These are phyloP conservation scores for Lunularia cruciata DNA, from an alignment of 225 moss, liverwort and hornwort species.

Conservation along the genomic window DNA sequence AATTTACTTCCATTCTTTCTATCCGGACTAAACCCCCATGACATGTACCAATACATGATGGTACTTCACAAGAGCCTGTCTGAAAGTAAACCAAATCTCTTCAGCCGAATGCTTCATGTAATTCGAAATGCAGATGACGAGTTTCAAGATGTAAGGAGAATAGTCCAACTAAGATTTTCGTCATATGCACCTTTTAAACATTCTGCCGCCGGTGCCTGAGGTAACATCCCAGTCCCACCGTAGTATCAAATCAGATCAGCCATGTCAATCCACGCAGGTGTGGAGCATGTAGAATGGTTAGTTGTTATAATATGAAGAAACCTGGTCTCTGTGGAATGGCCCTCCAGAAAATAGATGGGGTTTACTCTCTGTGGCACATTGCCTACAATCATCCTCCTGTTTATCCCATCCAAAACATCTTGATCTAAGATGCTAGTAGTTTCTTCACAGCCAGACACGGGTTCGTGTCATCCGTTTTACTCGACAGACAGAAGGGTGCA, in stretches of 20 bases:
- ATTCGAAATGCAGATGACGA: constrained; percentile 44
- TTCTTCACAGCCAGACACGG: not conserved
- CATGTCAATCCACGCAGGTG: not conserved
- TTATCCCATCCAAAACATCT: not conserved
- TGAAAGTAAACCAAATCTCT: constrained; percentile 32
- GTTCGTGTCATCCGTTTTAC: not conserved
- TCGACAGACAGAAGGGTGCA: constrained; percentile 7
- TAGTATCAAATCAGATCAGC: constrained; percentile 5
- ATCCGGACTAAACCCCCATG: constrained; percentile 43
- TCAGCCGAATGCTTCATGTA: constrained; percentile 46
- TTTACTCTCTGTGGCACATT: constrained; percentile 10
- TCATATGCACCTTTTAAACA: constrained; percentile 33
- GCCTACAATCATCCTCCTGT: constrained; percentile 1
- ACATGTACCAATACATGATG: constrained; percentile 52
- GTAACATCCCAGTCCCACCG: not conserved
- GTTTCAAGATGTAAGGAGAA: constrained; percentile 40
- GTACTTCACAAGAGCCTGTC: constrained; percentile 43
- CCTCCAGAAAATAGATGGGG: not conserved
- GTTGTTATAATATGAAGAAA: not conserved
- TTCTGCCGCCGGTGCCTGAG: constrained; percentile 30
- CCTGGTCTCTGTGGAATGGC: not conserved
- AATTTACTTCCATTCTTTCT: constrained; percentile 45
- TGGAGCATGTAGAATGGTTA: not conserved
- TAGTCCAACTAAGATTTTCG: constrained; percentile 41
- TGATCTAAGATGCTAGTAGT: not conserved